Percentiles rank a stretch among this genome's conserved stretches.
These are phyloP conservation scores for Vitis rotundifolia DNA, from an alignment of 164 flowering plant species.

Conservation along the genomic window DNA sequence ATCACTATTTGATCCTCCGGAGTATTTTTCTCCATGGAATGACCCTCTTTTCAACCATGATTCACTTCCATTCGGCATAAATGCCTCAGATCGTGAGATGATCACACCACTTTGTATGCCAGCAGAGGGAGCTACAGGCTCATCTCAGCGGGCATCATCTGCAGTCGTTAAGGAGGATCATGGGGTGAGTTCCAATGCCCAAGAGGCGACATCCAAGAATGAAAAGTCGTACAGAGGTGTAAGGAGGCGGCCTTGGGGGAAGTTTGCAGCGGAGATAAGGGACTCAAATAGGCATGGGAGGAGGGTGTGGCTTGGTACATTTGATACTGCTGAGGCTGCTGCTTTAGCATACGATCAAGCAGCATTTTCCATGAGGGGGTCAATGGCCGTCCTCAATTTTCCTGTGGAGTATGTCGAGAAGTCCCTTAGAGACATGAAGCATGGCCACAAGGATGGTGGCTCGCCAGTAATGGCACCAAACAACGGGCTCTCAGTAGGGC, in stretches of 20 bases:
- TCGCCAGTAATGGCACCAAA: slow-evolving; percentile 69
- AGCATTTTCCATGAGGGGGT: slow-evolving; percentile 57
- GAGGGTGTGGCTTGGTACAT: slow-evolving; percentile 73
- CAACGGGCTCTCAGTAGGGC: slow-evolving; percentile 42
- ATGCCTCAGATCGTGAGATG: slow-evolving; percentile 36
- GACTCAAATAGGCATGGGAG: slow-evolving; percentile 62
- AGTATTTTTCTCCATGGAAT: slow-evolving; percentile 18
- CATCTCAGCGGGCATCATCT: slow-evolving; percentile 13
- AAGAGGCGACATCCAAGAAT: not conserved
- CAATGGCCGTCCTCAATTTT: slow-evolving; percentile 57
- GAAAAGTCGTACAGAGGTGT: slow-evolving; percentile 57
- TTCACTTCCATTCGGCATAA: slow-evolving; percentile 31
- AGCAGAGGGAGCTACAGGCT: slow-evolving; percentile 5
- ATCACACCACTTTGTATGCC: slow-evolving; percentile 20
- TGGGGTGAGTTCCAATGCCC: slow-evolving; percentile 12
- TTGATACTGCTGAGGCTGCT: slow-evolving; percentile 65
- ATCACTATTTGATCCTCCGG: slow-evolving; percentile 8
- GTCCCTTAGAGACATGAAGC: slow-evolving; percentile 41
- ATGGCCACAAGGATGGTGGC: slow-evolving; percentile 28
- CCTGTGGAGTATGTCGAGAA: slow-evolving; percentile 49
- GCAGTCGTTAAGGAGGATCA: slow-evolving; percentile 21
- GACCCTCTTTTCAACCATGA: slow-evolving; percentile 11
- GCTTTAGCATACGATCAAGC: slow-evolving; percentile 79
- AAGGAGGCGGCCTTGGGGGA: slow-evolving; percentile 62
- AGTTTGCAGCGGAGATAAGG: slow-evolving; percentile 63